These are phyloP conservation scores for Stagonosporopsis tanaceti DNA, from an alignment of 2,329 filamentous ascomycete species.

Conservation along the genomic window DNA sequence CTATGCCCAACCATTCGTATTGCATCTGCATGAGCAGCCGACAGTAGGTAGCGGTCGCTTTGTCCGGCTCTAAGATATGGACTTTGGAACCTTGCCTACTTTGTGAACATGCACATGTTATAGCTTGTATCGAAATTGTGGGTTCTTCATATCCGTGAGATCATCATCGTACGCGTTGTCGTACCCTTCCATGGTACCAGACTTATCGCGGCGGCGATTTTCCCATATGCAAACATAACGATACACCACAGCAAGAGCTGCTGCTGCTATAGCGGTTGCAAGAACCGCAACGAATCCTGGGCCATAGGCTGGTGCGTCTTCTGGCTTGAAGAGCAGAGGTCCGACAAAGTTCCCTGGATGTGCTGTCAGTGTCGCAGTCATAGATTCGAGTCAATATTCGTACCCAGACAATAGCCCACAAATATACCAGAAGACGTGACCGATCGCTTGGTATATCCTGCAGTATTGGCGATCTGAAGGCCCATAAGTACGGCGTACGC, in stretches of 20 bases:
- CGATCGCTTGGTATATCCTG: conserved; percentile 61
- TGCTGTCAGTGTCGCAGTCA: not conserved
- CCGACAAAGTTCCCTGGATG: conserved; percentile 44
- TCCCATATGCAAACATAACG: conserved; percentile 56
- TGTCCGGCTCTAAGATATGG: not conserved
- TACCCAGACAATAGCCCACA: conserved; percentile 61
- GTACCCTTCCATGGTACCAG: conserved; percentile 57
- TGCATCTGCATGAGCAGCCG: not conserved
- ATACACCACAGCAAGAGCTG: conserved; percentile 54
- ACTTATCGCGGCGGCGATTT: conserved; percentile 54
- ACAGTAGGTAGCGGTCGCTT: not conserved
- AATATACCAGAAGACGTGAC: conserved; percentile 60
- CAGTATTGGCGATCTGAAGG: conserved; percentile 59
- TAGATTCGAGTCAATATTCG: not conserved
- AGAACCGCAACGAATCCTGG: conserved; percentile 56
- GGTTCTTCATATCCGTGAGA: conserved; percentile 53
- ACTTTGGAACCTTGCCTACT: not conserved
- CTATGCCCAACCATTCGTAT: not conserved
- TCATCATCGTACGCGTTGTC: conserved; percentile 64
- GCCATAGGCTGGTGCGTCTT: conserved; percentile 34
- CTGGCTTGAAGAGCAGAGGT: conserved; percentile 35
- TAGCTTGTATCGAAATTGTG: conserved; percentile 33
- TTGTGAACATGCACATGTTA: not conserved
- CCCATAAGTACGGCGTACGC: conserved; percentile 62
- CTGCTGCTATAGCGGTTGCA: conserved; percentile 44